Evolutionary conservation across 2,329 filamentous ascomycete species (phyloP).

Genomic region (Didymella glomerata): DNA sequence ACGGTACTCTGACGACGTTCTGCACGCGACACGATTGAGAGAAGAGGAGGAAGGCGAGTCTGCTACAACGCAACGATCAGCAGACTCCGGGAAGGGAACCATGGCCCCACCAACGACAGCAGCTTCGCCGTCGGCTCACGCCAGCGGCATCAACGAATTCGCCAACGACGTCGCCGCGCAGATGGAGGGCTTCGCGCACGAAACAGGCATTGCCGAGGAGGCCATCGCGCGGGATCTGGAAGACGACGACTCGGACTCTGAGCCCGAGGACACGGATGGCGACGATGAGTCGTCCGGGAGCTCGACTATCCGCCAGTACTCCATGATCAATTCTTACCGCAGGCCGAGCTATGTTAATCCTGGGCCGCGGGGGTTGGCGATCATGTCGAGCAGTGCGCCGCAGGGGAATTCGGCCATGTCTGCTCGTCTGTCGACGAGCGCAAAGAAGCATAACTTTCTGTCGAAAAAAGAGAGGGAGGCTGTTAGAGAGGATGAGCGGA

Average conservation of each 20-base stretch:
- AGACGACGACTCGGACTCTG: conserved; percentile 63
- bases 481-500: conserved; percentile 65
- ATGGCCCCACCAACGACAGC: conserved; percentile 14
- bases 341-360: conserved; percentile 80
- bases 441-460: conserved; percentile 53
- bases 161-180: conserved; percentile 41
- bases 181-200: conserved; percentile 41
- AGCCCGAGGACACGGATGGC: conserved; percentile 48
- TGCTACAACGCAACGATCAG: background rate
- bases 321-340: conserved; percentile 73
- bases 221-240: conserved; percentile 51
- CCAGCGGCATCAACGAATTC: conserved; percentile 23
- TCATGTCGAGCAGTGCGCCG: conserved; percentile 65
- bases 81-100: background rate
- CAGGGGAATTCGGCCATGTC: conserved; percentile 38
- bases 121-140: background rate
- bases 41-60: conserved; percentile 12
- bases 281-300: conserved; percentile 62
- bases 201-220: conserved; percentile 49
- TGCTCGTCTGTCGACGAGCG: conserved; percentile 25
- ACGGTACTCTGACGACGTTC: background rate
- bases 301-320: conserved; percentile 56
- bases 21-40: background rate
- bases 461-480: conserved; percentile 63
- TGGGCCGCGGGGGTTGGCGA: conserved; percentile 73